Base-by-base conservation (phyloP, 108 stramenopile species). In the Bacterosira constricta region DNA sequence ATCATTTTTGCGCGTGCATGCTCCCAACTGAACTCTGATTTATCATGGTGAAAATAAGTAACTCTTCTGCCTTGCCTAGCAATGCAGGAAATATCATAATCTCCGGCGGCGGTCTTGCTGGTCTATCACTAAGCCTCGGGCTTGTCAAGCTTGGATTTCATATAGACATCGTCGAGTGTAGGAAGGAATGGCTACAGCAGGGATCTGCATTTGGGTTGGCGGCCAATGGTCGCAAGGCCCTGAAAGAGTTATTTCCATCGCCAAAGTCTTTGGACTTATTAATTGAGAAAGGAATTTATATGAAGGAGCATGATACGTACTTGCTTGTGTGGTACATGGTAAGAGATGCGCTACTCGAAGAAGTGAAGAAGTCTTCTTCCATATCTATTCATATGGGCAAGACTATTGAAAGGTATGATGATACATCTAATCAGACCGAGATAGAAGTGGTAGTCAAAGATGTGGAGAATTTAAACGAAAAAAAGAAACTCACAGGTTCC, bases 191-290 rank as follows among this genome's bases (percentile, higher is more conserved):
- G 37, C 44, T 39, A 0, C 31, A 26, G 13, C 73, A 68, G 10
- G 80, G 80, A 18, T 38, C 71, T 12, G 62, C 80, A 34, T 75
- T 81, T 38, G 80, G 73, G 1, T 39, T 81, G 21, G 63, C 50
- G 5, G 45, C 37, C 12, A 75, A 81, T 44, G 80, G 74, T 1
- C 61, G 45, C 35, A 69, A 52, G 52, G 73, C 80, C 6, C 61
- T 81, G 13, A 23, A 56, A 36, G 80, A 75, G 50, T 29, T 81
- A 29, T 61, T 61, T 25, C 59, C 38, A 11, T 35, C 32, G 32
- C 62, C 80, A 11, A 18, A 36, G 1, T 17, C 69, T 8, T 35
- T 69, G 52, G 80, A 75, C 0, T 12, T 36, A 20, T 17, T 67
- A 30, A 42, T 50, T 20, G 32, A 49, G 17, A 44, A 63, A 4